These are phyloP conservation scores for Beta corolliflora DNA, from an alignment of 179 eudicot genomes.

Conservation along the genomic window DNA sequence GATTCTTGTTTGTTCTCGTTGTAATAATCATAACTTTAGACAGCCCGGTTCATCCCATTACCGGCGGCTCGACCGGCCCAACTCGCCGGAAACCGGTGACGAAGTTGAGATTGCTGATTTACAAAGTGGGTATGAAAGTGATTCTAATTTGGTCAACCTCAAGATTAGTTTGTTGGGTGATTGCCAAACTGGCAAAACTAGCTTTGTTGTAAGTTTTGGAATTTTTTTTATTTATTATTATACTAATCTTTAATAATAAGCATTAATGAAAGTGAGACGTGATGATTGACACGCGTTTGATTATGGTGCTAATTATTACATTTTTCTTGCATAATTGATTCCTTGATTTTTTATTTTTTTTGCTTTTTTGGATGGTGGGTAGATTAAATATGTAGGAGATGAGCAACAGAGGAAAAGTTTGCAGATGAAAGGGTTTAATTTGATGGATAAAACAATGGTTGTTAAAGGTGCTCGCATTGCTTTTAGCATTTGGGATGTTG, in stretches of 20 bases:
- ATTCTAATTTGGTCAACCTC: constrained; percentile 74
- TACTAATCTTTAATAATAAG: too few species aligned
- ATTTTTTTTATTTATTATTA: too few species aligned
- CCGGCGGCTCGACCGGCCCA: constrained; percentile 38
- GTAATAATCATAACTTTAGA: constrained; percentile 6
- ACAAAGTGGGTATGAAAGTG: constrained; percentile 54
- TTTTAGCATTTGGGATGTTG: constrained; percentile 91
- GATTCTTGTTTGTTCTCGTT: constrained; percentile 49
- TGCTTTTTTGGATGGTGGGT: constrained; percentile 17
- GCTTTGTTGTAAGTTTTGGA: constrained; percentile 56
- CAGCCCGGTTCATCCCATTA: constrained; percentile 30
- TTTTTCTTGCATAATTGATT: neutral
- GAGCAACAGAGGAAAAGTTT: constrained; percentile 64
- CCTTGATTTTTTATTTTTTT: too few species aligned
- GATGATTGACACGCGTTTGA: too few species aligned
- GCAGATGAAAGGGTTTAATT: constrained; percentile 78
- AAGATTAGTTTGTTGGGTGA: constrained; percentile 69
- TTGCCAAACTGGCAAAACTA: constrained; percentile 81
- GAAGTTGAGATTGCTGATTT: constrained; percentile 26
- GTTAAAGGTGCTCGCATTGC: constrained; percentile 83
- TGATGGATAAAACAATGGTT: constrained; percentile 70
- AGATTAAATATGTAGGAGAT: constrained; percentile 91
- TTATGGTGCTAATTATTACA: too few species aligned
- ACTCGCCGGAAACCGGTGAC: constrained; percentile 20
- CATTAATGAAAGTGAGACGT: too few species aligned